These are phyloP conservation scores for Fibroporia radiculosa DNA, from an alignment of 768 basidiomycete genomes.

Conservation along the genomic window DNA sequence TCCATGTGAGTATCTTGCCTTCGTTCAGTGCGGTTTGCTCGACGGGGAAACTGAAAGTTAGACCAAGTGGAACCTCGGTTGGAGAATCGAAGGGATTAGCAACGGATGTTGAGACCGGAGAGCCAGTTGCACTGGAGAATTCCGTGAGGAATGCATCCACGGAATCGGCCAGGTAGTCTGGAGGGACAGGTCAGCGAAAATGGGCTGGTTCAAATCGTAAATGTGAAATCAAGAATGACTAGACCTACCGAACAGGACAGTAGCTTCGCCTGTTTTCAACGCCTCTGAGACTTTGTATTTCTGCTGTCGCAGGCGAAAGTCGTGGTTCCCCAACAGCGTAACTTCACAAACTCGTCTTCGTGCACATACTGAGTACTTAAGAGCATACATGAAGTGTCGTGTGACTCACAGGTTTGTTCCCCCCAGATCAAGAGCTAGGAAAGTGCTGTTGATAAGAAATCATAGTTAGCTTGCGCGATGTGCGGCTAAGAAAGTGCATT, in stretches of 20 bases:
- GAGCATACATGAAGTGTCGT: not conserved
- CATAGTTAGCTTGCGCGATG: too few relatives aligned
- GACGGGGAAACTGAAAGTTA: constrained; percentile 97
- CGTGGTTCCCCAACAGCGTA: constrained; percentile 79
- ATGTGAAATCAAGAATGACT: constrained; percentile 1
- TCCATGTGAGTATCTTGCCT: constrained; percentile 91
- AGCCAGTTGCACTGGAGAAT: constrained; percentile 8
- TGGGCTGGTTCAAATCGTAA: constrained; percentile 1
- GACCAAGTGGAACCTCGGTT: constrained; percentile 55
- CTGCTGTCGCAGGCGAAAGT: constrained; percentile 86
- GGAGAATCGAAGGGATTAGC: constrained; percentile 15
- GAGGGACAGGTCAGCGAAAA: not conserved
- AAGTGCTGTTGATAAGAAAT: constrained; percentile 83
- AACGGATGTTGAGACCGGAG: constrained; percentile 10
- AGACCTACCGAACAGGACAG: constrained; percentile 69
- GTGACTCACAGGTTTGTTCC: constrained; percentile 88
- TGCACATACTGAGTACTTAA: not conserved
- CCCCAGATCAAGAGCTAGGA: constrained; percentile 92
- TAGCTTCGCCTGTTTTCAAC: constrained; percentile 89
- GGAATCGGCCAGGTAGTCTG: constrained; percentile 96
- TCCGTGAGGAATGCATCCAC: constrained; percentile 92
- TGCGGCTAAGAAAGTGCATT: too few relatives aligned
- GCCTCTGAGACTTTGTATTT: constrained; percentile 95
- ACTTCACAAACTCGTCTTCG: constrained; percentile 91
- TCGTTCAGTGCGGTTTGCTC: constrained; percentile 90